A percentile compares a stretch with the other conserved stretches of the same genome.
Evolutionary conservation across 192 early-diverging fungal genomes (phyloP).

Genomic region (Coemansia sp.): DNA sequence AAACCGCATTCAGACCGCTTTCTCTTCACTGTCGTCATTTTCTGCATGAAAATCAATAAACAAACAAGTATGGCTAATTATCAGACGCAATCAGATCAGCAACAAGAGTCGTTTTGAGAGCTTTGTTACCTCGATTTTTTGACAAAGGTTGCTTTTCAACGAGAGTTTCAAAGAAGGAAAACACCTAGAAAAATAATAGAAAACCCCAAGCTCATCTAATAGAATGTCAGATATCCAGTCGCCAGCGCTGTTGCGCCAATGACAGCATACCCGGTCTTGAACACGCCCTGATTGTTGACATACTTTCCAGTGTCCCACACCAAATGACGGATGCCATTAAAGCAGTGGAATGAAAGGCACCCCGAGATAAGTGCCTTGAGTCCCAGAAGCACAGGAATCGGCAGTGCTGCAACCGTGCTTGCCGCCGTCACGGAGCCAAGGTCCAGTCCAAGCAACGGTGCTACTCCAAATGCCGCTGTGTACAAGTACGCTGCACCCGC

Average conservation of each 20-base stretch:
- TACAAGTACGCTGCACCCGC: slow-evolving; percentile 70
- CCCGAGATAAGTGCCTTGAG: slow-evolving; percentile 72
- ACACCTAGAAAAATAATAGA: too few relatives aligned
- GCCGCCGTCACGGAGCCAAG: slow-evolving; percentile 71
- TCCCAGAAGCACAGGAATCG: slow-evolving; percentile 65
- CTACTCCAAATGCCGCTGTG: slow-evolving; percentile 68
- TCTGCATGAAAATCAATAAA: not conserved
- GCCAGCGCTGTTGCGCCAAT: slow-evolving; percentile 64
- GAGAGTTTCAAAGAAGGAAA: too few relatives aligned
- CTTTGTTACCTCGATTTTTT: too few relatives aligned
- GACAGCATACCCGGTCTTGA: slow-evolving; percentile 77
- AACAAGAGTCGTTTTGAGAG: too few relatives aligned
- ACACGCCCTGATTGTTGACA: slow-evolving; percentile 79
- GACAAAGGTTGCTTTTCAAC: too few relatives aligned
- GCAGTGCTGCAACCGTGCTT: slow-evolving; percentile 65
- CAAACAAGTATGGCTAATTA: not conserved
- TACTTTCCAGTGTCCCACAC: slow-evolving; percentile 80
- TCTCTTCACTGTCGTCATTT: not conserved
- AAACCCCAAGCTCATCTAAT: slow-evolving; percentile 25
- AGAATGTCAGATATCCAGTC: slow-evolving; percentile 56
- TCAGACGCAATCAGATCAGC: not conserved
- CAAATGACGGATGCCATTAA: slow-evolving; percentile 90
- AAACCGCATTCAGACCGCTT: not conserved
- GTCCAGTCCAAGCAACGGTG: slow-evolving; percentile 60
- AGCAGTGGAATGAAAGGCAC: slow-evolving; percentile 79